Evolutionary conservation across 176 grass and related monocot genomes (phyloP).

Genomic region (Ananas comosus): DNA sequence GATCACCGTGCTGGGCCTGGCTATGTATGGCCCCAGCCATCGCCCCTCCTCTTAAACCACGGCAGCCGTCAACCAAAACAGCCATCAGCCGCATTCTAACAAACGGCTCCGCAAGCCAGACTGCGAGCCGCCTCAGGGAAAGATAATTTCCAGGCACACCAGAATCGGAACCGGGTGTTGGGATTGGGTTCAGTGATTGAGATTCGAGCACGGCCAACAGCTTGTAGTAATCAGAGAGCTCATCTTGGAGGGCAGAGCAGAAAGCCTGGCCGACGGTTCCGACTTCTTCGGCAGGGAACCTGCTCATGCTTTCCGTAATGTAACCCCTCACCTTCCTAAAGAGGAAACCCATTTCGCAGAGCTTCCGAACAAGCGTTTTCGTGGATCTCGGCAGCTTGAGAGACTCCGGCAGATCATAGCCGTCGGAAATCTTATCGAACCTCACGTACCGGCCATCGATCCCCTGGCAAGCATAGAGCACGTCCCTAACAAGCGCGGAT

Average conservation of each 20-base stretch:
- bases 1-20: conserved; percentile 82
- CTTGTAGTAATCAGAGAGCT: conserved; percentile 84
- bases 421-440: conserved; percentile 44
- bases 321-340: conserved; percentile 76
- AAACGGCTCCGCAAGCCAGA: conserved; percentile 76
- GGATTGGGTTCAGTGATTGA: conserved; percentile 63
- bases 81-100: conserved; percentile 90
- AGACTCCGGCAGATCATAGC: conserved; percentile 73
- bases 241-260: conserved; percentile 81
- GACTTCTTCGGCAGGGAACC: conserved; percentile 44
- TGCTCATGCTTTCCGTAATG: conserved; percentile 48
- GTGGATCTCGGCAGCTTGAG: conserved; percentile 75
- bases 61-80: conserved; percentile 65
- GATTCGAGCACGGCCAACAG: conserved; percentile 69
- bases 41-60: conserved; percentile 57
- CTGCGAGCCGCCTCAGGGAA: conserved; percentile 56
- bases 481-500: conserved; percentile 74
- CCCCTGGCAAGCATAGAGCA: conserved; percentile 91
- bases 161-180: conserved; percentile 62
- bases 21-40: conserved; percentile 77
- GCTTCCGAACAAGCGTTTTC: conserved; percentile 67
- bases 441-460: conserved; percentile 79
- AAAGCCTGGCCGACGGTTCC: conserved; percentile 78
- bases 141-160: conserved; percentile 67
- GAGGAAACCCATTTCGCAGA: conserved; percentile 83